These are phyloP conservation scores for Diospyros lotus DNA, from an alignment of 148 eudicot species.

Conservation along the genomic window DNA sequence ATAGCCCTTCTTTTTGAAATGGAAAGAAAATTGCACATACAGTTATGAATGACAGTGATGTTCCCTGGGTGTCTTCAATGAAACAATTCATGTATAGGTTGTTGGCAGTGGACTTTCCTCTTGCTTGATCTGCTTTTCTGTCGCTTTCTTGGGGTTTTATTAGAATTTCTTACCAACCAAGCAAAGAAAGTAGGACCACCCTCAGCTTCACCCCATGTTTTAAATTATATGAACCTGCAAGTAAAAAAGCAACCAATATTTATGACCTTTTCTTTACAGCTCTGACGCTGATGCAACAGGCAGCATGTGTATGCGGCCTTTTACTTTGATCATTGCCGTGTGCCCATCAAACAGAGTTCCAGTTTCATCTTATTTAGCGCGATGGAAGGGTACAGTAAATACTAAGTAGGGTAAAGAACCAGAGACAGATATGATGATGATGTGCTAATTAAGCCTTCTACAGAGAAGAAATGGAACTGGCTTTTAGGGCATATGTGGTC, in stretches of 20 bases:
- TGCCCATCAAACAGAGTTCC: neutral
- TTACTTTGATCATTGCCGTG: neutral
- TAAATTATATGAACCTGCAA: no score
- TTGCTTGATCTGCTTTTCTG: no score
- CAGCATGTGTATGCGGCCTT: neutral
- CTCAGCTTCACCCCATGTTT: no score
- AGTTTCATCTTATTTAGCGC: neutral
- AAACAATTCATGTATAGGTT: neutral
- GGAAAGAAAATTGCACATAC: neutral
- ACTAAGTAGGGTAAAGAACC: no score
- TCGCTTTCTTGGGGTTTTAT: no score
- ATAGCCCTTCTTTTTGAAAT: no score
- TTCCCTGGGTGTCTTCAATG: neutral
- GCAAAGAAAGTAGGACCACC: no score
- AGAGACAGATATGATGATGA: neutral
- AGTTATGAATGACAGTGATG: neutral
- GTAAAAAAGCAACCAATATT: no score
- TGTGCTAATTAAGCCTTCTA: neutral
- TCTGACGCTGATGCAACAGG: neutral
- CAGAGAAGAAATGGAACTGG: neutral
- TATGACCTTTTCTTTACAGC: no score
- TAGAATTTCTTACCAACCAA: constrained; percentile 1
- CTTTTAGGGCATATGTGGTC: neutral
- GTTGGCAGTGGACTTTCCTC: neutral
- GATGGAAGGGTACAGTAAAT: no score